Percentiles rank a stretch among this genome's conserved stretches.
Evolutionary conservation across 2,329 filamentous ascomycete species (phyloP).

Genomic region (Scorias spongiosa): DNA sequence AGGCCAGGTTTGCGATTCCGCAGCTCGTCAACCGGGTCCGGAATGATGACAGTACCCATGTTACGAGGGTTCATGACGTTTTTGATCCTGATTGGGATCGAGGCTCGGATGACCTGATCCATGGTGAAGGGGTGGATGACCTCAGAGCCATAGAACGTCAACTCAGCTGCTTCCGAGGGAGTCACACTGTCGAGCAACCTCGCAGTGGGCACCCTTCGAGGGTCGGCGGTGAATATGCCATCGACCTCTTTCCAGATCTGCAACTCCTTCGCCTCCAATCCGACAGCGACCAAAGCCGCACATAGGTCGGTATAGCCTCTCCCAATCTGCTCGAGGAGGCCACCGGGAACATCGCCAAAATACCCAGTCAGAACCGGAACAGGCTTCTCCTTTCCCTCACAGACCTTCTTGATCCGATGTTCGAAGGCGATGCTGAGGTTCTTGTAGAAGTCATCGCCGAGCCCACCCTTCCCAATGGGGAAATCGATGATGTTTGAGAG

Average conservation of each 20-base stretch:
- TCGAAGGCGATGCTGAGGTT: conserved; percentile 27
- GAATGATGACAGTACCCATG: conserved; percentile 67
- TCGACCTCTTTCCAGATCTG: conserved; percentile 99
- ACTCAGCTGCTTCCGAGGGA: conserved; percentile 83
- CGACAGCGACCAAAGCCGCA: conserved; percentile 80
- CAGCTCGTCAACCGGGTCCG: conserved; percentile 47
- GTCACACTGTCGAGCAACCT: conserved; percentile 77
- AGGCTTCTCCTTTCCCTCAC: conserved; percentile 25
- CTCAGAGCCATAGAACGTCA: conserved; percentile 64
- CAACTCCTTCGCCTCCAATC: conserved; percentile 70
- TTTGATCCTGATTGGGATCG: conserved; percentile 78
- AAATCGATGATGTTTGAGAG: conserved; percentile 68
- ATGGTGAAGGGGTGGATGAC: conserved; percentile 98
- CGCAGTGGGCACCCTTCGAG: conserved; percentile 83
- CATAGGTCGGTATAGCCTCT: conserved; percentile 95
- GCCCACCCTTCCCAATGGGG: conserved; percentile 24
- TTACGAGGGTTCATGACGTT: conserved; percentile 78
- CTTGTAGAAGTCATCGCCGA: conserved; percentile 33
- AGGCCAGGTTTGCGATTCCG: conserved; percentile 39
- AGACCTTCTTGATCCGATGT: conserved; percentile 26
- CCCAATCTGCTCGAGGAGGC: conserved; percentile 79
- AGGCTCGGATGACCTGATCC: conserved; percentile 71
- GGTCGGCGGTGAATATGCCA: conserved; percentile 79
- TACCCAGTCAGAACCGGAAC: conserved; percentile 59
- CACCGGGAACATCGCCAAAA: conserved; percentile 85